Percentiles rank a stretch among this genome's conserved stretches.
Evolutionary conservation across 345 rosid species (phyloP).

Genomic region (Corymbia maculata): DNA sequence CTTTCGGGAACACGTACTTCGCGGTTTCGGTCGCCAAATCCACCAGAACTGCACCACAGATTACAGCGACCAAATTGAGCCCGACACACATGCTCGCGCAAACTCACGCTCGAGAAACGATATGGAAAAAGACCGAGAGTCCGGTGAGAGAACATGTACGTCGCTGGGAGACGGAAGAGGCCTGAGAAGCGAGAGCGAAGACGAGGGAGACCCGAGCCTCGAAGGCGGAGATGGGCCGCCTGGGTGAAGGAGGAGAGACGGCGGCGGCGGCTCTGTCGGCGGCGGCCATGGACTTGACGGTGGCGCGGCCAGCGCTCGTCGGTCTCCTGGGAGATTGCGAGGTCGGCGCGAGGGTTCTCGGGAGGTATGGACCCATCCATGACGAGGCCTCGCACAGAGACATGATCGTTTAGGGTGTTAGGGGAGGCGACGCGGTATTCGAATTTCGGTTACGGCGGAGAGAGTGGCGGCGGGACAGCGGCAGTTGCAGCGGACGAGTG

Average conservation of each 20-base stretch:
- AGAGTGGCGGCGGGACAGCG: not conserved
- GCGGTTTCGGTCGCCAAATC: constrained; percentile 66
- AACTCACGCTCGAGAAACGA: not conserved
- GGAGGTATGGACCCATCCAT: not conserved
- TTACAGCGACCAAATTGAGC: not conserved
- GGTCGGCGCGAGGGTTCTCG: not conserved
- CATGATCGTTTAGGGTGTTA: not conserved
- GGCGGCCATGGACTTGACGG: constrained; percentile 20
- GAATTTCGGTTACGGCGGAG: not conserved
- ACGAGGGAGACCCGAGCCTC: constrained; percentile 80
- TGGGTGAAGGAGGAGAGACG: constrained; percentile 16
- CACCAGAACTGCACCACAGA: constrained; percentile 37
- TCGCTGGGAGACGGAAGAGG: constrained; percentile 62
- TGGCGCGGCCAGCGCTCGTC: not conserved
- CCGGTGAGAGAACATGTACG: constrained; percentile 37
- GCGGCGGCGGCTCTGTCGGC: constrained; percentile 2
- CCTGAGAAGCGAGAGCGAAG: constrained; percentile 74
- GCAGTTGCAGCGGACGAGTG: not conserved
- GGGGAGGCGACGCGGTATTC: not conserved
- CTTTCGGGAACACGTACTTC: constrained; percentile 72
- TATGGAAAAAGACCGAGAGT: not conserved
- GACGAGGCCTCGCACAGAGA: not conserved
- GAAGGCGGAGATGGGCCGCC: constrained; percentile 36
- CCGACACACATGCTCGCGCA: not conserved
- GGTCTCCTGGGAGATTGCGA: not conserved